Evolutionary conservation across 805 yeast genomes (phyloP).

Genomic region (Kazachstania kunashirensis): DNA sequence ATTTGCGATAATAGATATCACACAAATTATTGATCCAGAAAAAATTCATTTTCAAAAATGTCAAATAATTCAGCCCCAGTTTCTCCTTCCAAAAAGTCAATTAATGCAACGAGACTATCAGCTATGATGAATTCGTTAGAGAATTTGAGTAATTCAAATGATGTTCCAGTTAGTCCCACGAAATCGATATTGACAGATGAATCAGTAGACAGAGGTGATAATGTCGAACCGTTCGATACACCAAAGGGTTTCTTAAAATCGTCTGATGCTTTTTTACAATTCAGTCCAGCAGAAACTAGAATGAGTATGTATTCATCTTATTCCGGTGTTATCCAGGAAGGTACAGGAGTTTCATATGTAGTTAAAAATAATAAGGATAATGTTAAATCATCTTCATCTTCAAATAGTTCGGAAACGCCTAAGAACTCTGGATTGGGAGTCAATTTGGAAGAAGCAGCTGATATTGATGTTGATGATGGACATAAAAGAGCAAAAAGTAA

Average conservation of each 20-base stretch:
- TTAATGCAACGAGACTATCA: conserved; percentile 20
- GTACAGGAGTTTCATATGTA: conserved; percentile 25
- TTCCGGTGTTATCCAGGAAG: conserved; percentile 28
- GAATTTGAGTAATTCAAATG: not conserved
- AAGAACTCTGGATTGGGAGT: not conserved
- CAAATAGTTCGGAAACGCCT: not conserved
- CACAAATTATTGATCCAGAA: too few relatives aligned
- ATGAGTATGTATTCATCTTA: conserved; percentile 25
- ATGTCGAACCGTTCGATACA: not conserved
- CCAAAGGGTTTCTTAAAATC: not conserved
- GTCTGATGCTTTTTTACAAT: not conserved
- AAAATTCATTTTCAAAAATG: too few relatives aligned
- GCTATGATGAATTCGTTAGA: conserved; percentile 23
- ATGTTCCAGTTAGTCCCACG: not conserved
- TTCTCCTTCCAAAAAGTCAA: conserved; percentile 12
- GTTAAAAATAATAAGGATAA: conserved; percentile 11
- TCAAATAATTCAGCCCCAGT: too few relatives aligned
- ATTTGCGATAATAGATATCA: too few relatives aligned
- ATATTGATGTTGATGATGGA: not conserved
- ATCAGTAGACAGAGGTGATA: too few relatives aligned
- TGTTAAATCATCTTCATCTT: not conserved
- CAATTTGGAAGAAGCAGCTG: not conserved
- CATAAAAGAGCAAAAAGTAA: conserved; percentile 6
- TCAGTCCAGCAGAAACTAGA: conserved; percentile 3
- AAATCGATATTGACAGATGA: not conserved